These are phyloP conservation scores for Agrocybe praecox DNA, from an alignment of 768 basidiomycete genomes.

Conservation along the genomic window DNA sequence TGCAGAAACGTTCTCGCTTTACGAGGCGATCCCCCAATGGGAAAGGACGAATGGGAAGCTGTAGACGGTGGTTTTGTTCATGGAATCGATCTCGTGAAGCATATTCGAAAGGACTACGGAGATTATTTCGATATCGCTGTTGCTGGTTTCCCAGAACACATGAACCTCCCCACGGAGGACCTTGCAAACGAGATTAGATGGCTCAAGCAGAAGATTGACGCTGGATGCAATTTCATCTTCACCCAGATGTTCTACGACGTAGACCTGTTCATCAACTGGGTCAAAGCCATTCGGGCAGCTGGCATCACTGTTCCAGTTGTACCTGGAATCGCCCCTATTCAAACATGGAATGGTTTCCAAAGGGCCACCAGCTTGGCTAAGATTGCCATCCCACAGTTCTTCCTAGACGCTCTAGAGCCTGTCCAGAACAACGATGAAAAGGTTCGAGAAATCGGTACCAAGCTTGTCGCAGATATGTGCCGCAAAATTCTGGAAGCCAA, in stretches of 20 bases:
- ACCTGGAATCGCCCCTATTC: conserved; percentile 93
- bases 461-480: conserved; percentile 94
- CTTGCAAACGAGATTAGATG: conserved; percentile 78
- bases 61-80: conserved; percentile 90
- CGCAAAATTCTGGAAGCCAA: conserved; percentile 77
- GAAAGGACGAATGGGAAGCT: conserved; percentile 90
- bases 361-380: conserved; percentile 80
- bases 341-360: conserved; percentile 95
- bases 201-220: conserved; percentile 91
- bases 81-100: conserved; percentile 88
- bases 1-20: conserved; percentile 94
- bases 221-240: conserved; percentile 91
- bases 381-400: conserved; percentile 74
- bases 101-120: conserved; percentile 80
- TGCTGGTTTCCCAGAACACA: conserved; percentile 89
- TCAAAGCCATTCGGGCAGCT: conserved; percentile 74
- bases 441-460: conserved; percentile 91
- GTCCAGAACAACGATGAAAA: conserved; percentile 92
- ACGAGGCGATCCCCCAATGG: conserved; percentile 89
- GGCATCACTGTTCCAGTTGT: conserved; percentile 91
- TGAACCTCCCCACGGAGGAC: conserved; percentile 72
- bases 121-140: conserved; percentile 97
- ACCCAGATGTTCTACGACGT: conserved; percentile 99
- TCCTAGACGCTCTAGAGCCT: conserved; percentile 80
- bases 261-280: conserved; percentile 91